A percentile compares a stretch with the other conserved stretches of the same genome.
These are phyloP conservation scores for Wickerhamomyces bovis DNA, from an alignment of 805 yeast genomes.

Conservation along the genomic window DNA sequence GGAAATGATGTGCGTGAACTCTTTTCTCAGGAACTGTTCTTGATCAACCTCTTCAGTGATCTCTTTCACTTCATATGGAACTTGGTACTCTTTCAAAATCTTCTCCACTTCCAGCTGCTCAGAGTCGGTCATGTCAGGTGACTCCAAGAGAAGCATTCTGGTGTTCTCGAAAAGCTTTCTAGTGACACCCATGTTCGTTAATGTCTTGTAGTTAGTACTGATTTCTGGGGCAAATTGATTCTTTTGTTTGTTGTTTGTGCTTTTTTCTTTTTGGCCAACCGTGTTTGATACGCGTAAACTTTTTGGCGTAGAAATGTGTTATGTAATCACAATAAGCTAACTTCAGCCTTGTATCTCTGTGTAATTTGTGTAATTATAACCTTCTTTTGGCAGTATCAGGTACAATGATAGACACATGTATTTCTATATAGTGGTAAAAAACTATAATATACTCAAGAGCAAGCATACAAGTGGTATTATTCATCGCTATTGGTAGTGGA, in stretches of 20 bases:
- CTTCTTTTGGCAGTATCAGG: too few relatives aligned
- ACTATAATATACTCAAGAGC: too few relatives aligned
- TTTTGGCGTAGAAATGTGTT: too few relatives aligned
- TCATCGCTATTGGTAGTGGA: background rate
- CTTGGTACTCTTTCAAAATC: slow-evolving; percentile 22
- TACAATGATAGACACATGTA: too few relatives aligned
- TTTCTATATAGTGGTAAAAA: too few relatives aligned
- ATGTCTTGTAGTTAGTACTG: background rate
- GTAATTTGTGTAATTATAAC: too few relatives aligned
- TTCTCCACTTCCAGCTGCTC: slow-evolving; percentile 14
- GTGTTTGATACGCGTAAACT: background rate
- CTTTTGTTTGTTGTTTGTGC: background rate
- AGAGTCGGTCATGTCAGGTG: slow-evolving; percentile 9
- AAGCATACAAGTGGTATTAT: background rate
- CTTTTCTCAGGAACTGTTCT: slow-evolving; percentile 16
- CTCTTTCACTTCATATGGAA: slow-evolving; percentile 16
- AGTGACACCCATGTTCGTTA: slow-evolving; percentile 1
- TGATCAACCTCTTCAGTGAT: slow-evolving; percentile 17
- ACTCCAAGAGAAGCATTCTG: slow-evolving; percentile 17
- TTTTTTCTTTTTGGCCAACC: background rate
- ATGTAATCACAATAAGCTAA: too few relatives aligned
- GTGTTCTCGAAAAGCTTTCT: slow-evolving; percentile 18
- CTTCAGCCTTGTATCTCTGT: too few relatives aligned
- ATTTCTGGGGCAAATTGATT: background rate
- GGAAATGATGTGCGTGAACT: slow-evolving; percentile 46